Conservation (phyloP, 2,329 filamentous ascomycete species). For the Fonsecaea multimorphosa region DNA sequence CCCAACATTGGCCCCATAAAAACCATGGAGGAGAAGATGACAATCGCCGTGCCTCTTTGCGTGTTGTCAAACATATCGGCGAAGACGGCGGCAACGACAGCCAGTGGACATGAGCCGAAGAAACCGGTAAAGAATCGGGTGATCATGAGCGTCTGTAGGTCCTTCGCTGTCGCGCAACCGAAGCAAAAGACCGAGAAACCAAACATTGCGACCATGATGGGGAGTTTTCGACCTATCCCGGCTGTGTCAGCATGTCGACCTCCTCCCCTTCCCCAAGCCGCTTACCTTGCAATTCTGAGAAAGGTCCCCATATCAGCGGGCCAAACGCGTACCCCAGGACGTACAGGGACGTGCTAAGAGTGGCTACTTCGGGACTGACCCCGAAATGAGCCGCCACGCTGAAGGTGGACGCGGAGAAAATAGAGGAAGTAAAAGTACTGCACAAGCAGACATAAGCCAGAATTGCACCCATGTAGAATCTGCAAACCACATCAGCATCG, state of each 20-base stretch:
- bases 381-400: constrained; percentile 63
- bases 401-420: constrained; percentile 72
- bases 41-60: constrained; percentile 53
- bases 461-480: constrained; percentile 36
- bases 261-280: not conserved
- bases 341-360: constrained; percentile 51
- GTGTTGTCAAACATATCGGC: constrained; percentile 63
- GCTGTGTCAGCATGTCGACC: not conserved
- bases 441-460: constrained; percentile 46
- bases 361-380: constrained; percentile 56
- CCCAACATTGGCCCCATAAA: constrained; percentile 60
- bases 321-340: constrained; percentile 58
- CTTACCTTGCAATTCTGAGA: constrained; percentile 56
- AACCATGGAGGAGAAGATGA: constrained; percentile 59
- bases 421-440: constrained; percentile 61
- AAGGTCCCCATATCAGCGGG: constrained; percentile 59
- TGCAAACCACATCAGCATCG: constrained; percentile 6
- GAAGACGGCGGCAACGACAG: constrained; percentile 62
- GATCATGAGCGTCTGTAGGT: constrained; percentile 60
- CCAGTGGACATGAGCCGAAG: constrained; percentile 61
- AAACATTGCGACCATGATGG: constrained; percentile 57
- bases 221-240: constrained; percentile 49
- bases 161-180: constrained; percentile 57
- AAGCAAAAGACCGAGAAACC: constrained; percentile 60
- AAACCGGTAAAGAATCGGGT: constrained; percentile 61